Percentiles rank a stretch among this genome's conserved stretches.
These are phyloP conservation scores for Pichia eremophila DNA, from an alignment of 805 yeast species.

Conservation along the genomic window DNA sequence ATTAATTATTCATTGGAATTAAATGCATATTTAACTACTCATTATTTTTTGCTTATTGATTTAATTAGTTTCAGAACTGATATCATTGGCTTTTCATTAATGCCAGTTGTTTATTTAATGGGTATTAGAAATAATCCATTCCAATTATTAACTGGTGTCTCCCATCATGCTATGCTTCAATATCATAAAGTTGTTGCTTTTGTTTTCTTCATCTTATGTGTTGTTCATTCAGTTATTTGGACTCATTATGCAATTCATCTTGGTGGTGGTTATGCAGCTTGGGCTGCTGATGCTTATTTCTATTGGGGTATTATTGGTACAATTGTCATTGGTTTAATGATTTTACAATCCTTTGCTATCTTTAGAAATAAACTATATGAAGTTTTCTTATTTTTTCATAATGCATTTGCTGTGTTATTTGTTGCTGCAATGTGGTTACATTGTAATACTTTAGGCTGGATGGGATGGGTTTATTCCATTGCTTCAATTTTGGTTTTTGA, in stretches of 20 bases:
- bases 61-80: slow-evolving; percentile 48
- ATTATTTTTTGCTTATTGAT: slow-evolving; percentile 24
- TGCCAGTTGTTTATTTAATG: slow-evolving; percentile 53
- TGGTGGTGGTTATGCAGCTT: slow-evolving; percentile 30
- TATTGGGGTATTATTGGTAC: slow-evolving; percentile 27
- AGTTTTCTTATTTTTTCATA: slow-evolving; percentile 32
- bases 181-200: slow-evolving; percentile 64
- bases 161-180: slow-evolving; percentile 48
- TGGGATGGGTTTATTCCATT: slow-evolving; percentile 33
- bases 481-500: slow-evolving; percentile 33
- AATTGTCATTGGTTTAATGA: slow-evolving; percentile 9
- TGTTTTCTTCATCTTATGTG: slow-evolving; percentile 35
- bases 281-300: slow-evolving; percentile 40
- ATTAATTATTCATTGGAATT: slow-evolving; percentile 31
- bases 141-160: slow-evolving; percentile 51
- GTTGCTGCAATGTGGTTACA: slow-evolving; percentile 33
- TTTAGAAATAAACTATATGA: slow-evolving; percentile 33
- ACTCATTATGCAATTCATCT: slow-evolving; percentile 30
- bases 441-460: slow-evolving; percentile 32
- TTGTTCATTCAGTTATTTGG: slow-evolving; percentile 52
- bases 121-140: slow-evolving; percentile 70
- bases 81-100: slow-evolving; percentile 37
- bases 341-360: slow-evolving; percentile 14
- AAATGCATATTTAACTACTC: slow-evolving; percentile 27
- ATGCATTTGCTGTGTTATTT: slow-evolving; percentile 29